Conservation (phyloP, 2,329 filamentous ascomycete genomes). For the Arthrobotrys entomopaga region DNA sequence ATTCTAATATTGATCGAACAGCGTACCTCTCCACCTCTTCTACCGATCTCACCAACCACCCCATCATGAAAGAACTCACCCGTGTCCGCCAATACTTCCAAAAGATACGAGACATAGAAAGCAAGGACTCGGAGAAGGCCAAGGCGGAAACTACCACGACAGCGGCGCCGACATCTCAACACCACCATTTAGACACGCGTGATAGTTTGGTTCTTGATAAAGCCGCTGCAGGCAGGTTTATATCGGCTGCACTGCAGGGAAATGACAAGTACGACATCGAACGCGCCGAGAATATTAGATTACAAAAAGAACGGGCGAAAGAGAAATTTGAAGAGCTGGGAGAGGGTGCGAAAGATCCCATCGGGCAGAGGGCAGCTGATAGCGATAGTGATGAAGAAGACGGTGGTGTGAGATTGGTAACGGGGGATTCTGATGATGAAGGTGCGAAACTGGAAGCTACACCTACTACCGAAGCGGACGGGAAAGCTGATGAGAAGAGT, state of each 20-base stretch:
- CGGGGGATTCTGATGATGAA: constrained; percentile 40
- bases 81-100: constrained; percentile 90
- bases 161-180: constrained; percentile 71
- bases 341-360: constrained; percentile 58
- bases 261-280: constrained; percentile 67
- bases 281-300: constrained; percentile 66
- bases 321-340: constrained; percentile 64
- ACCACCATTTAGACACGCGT: constrained; percentile 41
- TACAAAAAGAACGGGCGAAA: constrained; percentile 66
- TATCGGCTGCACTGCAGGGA: constrained; percentile 77
- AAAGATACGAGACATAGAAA: constrained; percentile 76
- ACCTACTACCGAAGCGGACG: constrained; percentile 46
- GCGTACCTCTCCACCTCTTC: constrained; percentile 82
- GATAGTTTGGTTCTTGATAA: constrained; percentile 56
- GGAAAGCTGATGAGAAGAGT: constrained; percentile 58
- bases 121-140: constrained; percentile 35
- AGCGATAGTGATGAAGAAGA: constrained; percentile 34
- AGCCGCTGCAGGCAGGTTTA: constrained; percentile 64
- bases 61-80: constrained; percentile 84
- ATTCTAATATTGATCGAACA: constrained; percentile 59
- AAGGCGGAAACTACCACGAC: constrained; percentile 72
- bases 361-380: constrained; percentile 27
- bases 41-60: constrained; percentile 81
- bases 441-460: constrained; percentile 19
- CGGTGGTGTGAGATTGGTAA: constrained; percentile 36